Conservation (phyloP, 768 basidiomycete genomes). For the Lactarius sp. region DNA sequence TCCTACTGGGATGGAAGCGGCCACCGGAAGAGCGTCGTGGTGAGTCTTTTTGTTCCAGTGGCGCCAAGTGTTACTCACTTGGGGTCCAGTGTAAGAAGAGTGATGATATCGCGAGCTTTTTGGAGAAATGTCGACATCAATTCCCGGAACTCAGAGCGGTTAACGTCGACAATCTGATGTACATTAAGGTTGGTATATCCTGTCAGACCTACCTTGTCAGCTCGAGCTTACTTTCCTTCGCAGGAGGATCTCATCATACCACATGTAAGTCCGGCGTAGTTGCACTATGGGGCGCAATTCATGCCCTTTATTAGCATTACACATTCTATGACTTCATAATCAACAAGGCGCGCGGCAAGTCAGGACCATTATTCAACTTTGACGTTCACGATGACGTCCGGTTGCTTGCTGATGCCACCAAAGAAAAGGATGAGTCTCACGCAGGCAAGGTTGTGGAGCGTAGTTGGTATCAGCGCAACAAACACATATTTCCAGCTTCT, state of each 20-base stretch:
- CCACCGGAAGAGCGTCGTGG: slow-evolving; percentile 86
- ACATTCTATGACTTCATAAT: slow-evolving; percentile 99
- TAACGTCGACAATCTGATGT: slow-evolving; percentile 96
- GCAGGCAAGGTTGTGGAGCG: slow-evolving; percentile 98
- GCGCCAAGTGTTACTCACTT: slow-evolving; percentile 25
- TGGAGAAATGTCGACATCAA: slow-evolving; percentile 90
- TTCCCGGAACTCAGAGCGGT: slow-evolving; percentile 89
- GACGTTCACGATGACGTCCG: slow-evolving; percentile 99
- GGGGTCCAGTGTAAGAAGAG: slow-evolving; percentile 89
- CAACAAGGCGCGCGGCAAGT: slow-evolving; percentile 97
- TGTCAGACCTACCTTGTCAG: not conserved
- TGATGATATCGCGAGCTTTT: slow-evolving; percentile 77
- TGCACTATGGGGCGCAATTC: not conserved
- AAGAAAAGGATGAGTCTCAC: slow-evolving; percentile 97
- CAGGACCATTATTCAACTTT: slow-evolving; percentile 96
- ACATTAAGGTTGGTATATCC: slow-evolving; percentile 69
- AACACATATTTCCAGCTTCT: slow-evolving; percentile 96
- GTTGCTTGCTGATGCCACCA: slow-evolving; percentile 86
- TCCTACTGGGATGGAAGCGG: slow-evolving; percentile 99
- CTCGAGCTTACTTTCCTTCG: slow-evolving; percentile 16
- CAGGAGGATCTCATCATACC: slow-evolving; percentile 98
- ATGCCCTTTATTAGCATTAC: slow-evolving; percentile 60
- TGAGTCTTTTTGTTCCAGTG: slow-evolving; percentile 38
- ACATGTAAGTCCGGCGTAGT: slow-evolving; percentile 52
- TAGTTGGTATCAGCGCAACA: slow-evolving; percentile 92